phyloP scores from a whole-genome alignment of 805 yeast species.

The Metschnikowia borealis region DNA sequence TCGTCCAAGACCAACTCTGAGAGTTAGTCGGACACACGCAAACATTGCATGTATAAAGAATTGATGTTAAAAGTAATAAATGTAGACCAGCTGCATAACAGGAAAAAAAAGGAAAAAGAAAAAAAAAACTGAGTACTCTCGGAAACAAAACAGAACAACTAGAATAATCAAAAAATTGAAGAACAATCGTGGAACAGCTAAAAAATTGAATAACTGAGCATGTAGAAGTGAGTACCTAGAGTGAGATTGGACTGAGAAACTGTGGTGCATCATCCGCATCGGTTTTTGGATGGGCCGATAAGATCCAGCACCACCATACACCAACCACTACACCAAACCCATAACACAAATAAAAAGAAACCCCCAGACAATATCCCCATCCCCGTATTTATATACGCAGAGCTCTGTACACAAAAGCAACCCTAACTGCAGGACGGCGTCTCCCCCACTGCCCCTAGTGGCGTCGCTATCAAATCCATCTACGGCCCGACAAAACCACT shows the following conservation, averaged over 20 bases:
- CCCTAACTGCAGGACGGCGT: not conserved
- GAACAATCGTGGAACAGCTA: too few species aligned
- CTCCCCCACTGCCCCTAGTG: not conserved
- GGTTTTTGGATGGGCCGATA: not conserved
- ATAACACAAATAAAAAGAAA: too few species aligned
- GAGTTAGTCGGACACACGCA: not conserved
- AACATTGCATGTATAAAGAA: not conserved
- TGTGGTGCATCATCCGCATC: not conserved
- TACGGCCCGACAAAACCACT: not conserved
- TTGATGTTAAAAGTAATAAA: not conserved
- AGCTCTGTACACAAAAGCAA: not conserved
- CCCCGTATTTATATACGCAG: too few species aligned
- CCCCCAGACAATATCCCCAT: not conserved
- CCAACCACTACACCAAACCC: not conserved
- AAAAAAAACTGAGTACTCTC: too few species aligned
- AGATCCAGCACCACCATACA: not conserved
- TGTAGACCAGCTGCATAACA: not conserved
- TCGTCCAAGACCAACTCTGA: conserved; percentile 26
- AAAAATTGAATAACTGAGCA: too few species aligned
- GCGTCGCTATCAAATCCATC: not conserved
- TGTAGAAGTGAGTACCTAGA: too few species aligned
- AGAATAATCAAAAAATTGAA: too few species aligned
- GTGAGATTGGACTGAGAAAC: not conserved
- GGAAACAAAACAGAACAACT: too few species aligned
- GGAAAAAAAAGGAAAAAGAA: too few species aligned